Percentiles rank a stretch among this genome's conserved stretches.
Conservation (phyloP, 2,329 filamentous ascomycete species). For the Biscogniauxia marginata region DNA sequence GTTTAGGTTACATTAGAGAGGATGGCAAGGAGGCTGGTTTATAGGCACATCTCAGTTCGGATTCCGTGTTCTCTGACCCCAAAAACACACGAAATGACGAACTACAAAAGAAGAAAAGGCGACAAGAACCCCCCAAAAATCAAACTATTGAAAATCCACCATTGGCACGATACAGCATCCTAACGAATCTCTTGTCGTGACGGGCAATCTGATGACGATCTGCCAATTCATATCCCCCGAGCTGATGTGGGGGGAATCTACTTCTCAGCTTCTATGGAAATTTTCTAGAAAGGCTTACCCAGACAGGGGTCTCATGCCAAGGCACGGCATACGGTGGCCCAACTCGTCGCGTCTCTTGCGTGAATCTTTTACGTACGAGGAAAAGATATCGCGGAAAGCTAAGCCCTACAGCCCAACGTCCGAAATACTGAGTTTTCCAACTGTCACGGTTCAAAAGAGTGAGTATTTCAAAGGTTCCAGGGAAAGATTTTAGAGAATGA, state of each 20-base stretch:
- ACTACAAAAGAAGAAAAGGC: not conserved
- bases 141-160: not conserved
- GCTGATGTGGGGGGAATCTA: not conserved
- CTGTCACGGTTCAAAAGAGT: not conserved
- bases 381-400: not conserved
- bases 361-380: conserved; percentile 2
- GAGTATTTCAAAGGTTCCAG: no score
- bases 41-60: not conserved
- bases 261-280: not conserved
- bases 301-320: not conserved
- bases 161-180: not conserved
- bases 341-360: not conserved
- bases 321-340: no score
- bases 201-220: not conserved
- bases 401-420: not conserved
- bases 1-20: not conserved
- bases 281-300: not conserved
- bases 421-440: not conserved
- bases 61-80: not conserved
- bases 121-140: not conserved
- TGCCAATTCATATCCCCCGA: not conserved
- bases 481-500: not conserved
- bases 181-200: not conserved
- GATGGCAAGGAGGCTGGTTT: not conserved
- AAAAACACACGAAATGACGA: not conserved